These are phyloP conservation scores for Amanita phalloides DNA, from an alignment of 768 basidiomycete species.

Conservation along the genomic window DNA sequence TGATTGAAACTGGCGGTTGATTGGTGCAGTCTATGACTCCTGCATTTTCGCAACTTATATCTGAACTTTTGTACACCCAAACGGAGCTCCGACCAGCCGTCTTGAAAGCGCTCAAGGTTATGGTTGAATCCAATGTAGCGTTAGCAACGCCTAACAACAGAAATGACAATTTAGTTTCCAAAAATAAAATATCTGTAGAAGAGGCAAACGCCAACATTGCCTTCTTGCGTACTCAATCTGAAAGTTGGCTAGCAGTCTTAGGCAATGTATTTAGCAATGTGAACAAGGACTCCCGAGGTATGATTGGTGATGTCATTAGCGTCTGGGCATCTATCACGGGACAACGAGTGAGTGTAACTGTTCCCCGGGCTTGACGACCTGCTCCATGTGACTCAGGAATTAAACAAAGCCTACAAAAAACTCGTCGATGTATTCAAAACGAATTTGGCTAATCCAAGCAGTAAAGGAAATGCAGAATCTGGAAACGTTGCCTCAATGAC, in stretches of 20 bases:
- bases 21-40: slow-evolving; percentile 53
- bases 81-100: slow-evolving; percentile 74
- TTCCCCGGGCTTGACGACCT: neutral
- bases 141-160: slow-evolving; percentile 28
- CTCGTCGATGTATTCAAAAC: slow-evolving; percentile 62
- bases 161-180: slow-evolving; percentile 20
- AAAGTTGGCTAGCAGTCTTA: slow-evolving; percentile 90
- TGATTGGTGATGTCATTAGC: slow-evolving; percentile 82
- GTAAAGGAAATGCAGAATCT: slow-evolving; percentile 21
- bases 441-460: slow-evolving; percentile 37
- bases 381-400: slow-evolving; percentile 33
- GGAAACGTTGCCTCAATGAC: slow-evolving; percentile 50
- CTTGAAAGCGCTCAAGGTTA: slow-evolving; percentile 65
- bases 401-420: slow-evolving; percentile 73
- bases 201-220: slow-evolving; percentile 58
- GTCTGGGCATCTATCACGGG: slow-evolving; percentile 80
- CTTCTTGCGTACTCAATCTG: slow-evolving; percentile 67
- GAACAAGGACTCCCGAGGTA: slow-evolving; percentile 59
- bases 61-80: slow-evolving; percentile 88
- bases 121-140: slow-evolving; percentile 72
- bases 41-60: slow-evolving; percentile 80
- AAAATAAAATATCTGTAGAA: slow-evolving; percentile 24
- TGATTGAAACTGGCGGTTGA: slow-evolving; percentile 1
- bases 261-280: slow-evolving; percentile 95
- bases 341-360: slow-evolving; percentile 36